These are phyloP conservation scores for Borovskyia barvae DNA, from an alignment of 208 protist genomes.

Conservation along the genomic window DNA sequence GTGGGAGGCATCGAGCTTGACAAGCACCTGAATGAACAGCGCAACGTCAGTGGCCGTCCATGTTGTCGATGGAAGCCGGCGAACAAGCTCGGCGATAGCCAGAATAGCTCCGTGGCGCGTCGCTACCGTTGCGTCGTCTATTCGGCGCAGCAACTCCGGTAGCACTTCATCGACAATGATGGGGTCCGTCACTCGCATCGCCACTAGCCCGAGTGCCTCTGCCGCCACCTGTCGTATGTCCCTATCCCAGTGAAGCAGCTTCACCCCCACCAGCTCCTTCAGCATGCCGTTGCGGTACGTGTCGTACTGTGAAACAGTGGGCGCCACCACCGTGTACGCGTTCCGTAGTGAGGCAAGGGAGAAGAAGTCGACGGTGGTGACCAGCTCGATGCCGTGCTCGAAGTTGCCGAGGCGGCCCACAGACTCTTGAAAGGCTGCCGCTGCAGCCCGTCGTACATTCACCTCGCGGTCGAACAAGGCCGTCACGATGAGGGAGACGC, in stretches of 20 bases:
- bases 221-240: constrained; percentile 84
- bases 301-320: constrained; percentile 55
- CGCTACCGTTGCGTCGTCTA: constrained; percentile 56
- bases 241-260: constrained; percentile 92
- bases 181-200: constrained; percentile 24
- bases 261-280: constrained; percentile 77
- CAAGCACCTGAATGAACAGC: constrained; percentile 12
- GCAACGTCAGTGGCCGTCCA: constrained; percentile 33
- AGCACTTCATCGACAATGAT: constrained; percentile 16
- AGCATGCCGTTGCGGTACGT: constrained; percentile 88
- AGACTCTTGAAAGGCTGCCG: constrained; percentile 93
- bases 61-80: constrained; percentile 37
- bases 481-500: constrained; percentile 71
- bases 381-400: constrained; percentile 96
- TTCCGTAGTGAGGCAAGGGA: constrained; percentile 88
- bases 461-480: constrained; percentile 92
- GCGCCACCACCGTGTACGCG: constrained; percentile 88
- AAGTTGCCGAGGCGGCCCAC: constrained; percentile 93
- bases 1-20: constrained; percentile 80
- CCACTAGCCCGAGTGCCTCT: constrained; percentile 68
- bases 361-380: constrained; percentile 97
- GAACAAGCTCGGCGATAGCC: constrained; percentile 85
- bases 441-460: constrained; percentile 90
- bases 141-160: constrained; percentile 52
- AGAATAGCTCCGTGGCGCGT: constrained; percentile 92